phyloP scores from a whole-genome alignment of 2,329 filamentous ascomycete species.

The Fusarium tanahbumbuense region DNA sequence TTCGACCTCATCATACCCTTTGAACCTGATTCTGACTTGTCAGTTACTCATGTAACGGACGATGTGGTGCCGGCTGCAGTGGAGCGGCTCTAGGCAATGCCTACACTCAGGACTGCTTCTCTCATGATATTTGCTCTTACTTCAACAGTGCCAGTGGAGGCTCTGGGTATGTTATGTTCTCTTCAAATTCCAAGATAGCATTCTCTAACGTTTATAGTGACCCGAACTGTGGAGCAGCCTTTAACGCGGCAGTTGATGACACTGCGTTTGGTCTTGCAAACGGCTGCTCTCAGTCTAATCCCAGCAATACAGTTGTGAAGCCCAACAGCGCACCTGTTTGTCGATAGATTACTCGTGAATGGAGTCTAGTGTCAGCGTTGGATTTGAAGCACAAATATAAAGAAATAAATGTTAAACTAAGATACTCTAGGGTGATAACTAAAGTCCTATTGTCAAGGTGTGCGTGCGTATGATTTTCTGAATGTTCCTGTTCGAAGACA shows the following conservation, averaged over 20 bases:
- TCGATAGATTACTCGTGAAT: background rate
- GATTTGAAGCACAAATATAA: background rate
- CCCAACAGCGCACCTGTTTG: constrained; percentile 48
- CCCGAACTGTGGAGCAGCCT: constrained; percentile 60
- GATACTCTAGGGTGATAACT: background rate
- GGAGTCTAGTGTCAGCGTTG: background rate
- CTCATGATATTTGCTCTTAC: constrained; percentile 63
- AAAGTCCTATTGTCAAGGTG: background rate
- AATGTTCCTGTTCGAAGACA: background rate
- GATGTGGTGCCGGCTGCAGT: constrained; percentile 60
- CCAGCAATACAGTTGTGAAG: constrained; percentile 40
- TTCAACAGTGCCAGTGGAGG: constrained; percentile 62
- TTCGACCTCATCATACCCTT: accelerated
- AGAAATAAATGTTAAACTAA: background rate
- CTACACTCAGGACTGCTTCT: constrained; percentile 64
- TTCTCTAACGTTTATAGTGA: constrained; percentile 50
- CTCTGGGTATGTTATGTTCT: constrained; percentile 50
- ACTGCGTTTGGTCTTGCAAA: constrained; percentile 51
- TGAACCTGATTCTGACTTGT: background rate
- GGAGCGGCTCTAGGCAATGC: constrained; percentile 58
- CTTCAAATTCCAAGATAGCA: accelerated
- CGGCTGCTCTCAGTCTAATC: constrained; percentile 54
- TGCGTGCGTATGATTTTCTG: background rate
- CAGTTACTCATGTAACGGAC: constrained; percentile 62
- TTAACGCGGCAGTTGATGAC: constrained; percentile 57